Evolutionary conservation across 345 rosid genomes (phyloP).

Genomic region (Cardamine resedifolia): DNA sequence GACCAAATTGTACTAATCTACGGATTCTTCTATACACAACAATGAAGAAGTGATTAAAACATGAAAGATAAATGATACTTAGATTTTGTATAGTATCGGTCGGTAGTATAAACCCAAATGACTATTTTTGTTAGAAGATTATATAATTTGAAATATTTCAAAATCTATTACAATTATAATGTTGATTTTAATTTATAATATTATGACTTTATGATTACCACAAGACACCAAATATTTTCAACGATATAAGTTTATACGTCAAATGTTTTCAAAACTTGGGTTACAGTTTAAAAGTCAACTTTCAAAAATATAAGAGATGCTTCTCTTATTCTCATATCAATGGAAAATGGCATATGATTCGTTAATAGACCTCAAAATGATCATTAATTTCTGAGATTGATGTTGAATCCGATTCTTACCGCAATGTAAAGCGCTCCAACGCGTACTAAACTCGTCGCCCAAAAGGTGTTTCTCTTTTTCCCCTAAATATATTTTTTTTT

Average conservation of each 20-base stretch:
- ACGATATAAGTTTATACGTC: too few relatives aligned
- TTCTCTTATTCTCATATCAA: background rate
- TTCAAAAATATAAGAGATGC: background rate
- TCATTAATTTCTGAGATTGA: background rate
- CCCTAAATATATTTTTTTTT: too few relatives aligned
- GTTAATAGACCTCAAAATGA: slow-evolving; percentile 6
- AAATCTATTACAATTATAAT: too few relatives aligned
- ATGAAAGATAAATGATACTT: background rate
- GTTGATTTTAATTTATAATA: too few relatives aligned
- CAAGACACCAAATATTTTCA: too few relatives aligned
- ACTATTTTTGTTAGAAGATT: too few relatives aligned
- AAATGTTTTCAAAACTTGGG: background rate
- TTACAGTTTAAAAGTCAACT: background rate
- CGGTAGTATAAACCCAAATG: too few relatives aligned
- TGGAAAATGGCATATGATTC: slow-evolving; percentile 32
- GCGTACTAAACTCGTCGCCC: slow-evolving; percentile 4
- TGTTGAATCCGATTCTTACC: slow-evolving; percentile 35
- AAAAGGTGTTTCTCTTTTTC: background rate
- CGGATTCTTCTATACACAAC: background rate
- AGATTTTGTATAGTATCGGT: too few relatives aligned
- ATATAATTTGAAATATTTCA: too few relatives aligned
- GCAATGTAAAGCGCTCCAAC: background rate
- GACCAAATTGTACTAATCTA: background rate
- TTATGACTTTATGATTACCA: too few relatives aligned
- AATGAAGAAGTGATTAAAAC: background rate